Conservation (phyloP, 2,329 filamentous ascomycete genomes). For the Penicillium sp. region DNA sequence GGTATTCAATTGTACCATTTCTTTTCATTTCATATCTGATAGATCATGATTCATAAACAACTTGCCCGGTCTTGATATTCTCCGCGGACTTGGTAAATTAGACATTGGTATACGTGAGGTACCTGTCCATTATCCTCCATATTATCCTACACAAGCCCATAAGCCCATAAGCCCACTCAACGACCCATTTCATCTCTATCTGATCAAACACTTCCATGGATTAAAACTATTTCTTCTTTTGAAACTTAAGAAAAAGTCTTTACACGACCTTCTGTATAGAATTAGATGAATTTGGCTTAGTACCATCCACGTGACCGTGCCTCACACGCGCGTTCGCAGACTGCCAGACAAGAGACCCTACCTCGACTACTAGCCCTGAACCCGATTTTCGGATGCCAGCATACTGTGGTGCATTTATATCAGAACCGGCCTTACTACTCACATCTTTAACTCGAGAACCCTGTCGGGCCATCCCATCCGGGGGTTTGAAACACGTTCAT, state of each 20-base stretch:
- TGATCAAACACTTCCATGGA: not conserved
- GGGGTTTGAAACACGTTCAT: constrained; percentile 9
- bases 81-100: not conserved
- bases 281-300: not conserved
- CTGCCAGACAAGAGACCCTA: constrained; percentile 16
- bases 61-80: too few relatives aligned
- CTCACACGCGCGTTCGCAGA: constrained; percentile 31
- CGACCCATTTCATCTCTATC: not conserved
- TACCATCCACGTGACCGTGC: constrained; percentile 33
- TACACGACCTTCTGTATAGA: not conserved
- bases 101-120: not conserved
- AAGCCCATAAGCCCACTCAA: not conserved
- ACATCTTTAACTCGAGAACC: not conserved
- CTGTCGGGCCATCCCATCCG: not conserved
- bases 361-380: not conserved
- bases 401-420: constrained; percentile 5
- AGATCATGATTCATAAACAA: too few relatives aligned
- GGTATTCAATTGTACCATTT: not conserved
- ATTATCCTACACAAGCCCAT: not conserved
- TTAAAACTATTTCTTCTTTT: not conserved
- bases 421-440: not conserved
- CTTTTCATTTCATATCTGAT: not conserved
- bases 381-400: constrained; percentile 5
- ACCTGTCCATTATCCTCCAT: too few relatives aligned
- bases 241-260: not conserved